phyloP scores from a whole-genome alignment of 2,329 filamentous ascomycete species.

The Pseudocercospora fuligena region DNA sequence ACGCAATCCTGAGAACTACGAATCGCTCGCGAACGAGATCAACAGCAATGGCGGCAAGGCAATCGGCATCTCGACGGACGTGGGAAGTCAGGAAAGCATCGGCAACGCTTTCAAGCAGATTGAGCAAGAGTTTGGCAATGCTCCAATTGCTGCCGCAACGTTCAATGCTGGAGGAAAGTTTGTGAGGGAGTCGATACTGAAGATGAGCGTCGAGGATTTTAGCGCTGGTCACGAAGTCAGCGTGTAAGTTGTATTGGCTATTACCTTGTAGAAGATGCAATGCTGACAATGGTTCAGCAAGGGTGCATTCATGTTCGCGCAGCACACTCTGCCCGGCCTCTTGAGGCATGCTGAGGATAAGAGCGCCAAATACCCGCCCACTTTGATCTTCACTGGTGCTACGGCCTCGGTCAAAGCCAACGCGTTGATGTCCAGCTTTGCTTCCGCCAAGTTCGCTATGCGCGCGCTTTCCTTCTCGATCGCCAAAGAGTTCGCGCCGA shows the following conservation, averaged over 20 bases:
- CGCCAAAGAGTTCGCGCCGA: slow-evolving; percentile 80
- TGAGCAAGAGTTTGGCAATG: slow-evolving; percentile 60
- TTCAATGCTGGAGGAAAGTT: slow-evolving; percentile 71
- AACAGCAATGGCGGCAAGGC: slow-evolving; percentile 69
- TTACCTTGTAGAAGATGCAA: background rate
- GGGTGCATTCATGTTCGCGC: slow-evolving; percentile 78
- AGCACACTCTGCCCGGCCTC: slow-evolving; percentile 71
- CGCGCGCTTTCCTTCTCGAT: slow-evolving; percentile 75
- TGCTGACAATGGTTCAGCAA: slow-evolving; percentile 47
- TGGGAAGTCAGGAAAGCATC: slow-evolving; percentile 60
- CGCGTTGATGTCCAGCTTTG: slow-evolving; percentile 71
- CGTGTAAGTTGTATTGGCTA: slow-evolving; percentile 45
- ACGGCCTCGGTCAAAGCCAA: slow-evolving; percentile 79
- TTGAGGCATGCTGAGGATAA: slow-evolving; percentile 60
- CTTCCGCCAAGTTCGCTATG: slow-evolving; percentile 78
- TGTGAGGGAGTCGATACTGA: slow-evolving; percentile 64
- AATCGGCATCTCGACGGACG: slow-evolving; percentile 71
- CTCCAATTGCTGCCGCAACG: slow-evolving; percentile 55
- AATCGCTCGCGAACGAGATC: slow-evolving; percentile 71
- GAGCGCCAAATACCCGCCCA: slow-evolving; percentile 67
- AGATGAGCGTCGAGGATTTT: slow-evolving; percentile 64
- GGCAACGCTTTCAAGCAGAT: slow-evolving; percentile 67
- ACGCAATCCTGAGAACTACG: slow-evolving; percentile 68
- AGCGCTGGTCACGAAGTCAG: slow-evolving; percentile 55
- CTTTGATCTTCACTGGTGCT: slow-evolving; percentile 83